Evolutionary conservation across 805 yeast genomes (phyloP), one percentile per base, ranked within the genome.

Genomic region (Yamadazyma kitorensis): DNA sequence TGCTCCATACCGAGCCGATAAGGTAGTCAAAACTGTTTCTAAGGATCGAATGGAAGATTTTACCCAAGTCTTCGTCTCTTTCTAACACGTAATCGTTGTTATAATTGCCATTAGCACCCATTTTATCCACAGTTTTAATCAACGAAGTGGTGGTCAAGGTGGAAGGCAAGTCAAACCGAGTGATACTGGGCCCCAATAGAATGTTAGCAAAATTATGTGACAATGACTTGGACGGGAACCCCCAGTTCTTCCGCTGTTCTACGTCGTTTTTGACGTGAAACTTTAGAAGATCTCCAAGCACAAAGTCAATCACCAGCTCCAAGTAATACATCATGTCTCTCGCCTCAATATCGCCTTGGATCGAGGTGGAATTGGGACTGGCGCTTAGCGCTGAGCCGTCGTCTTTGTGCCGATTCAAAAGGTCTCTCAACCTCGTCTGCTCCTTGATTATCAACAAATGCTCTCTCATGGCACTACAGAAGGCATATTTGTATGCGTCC

Each of bases 401-500:
- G n/a, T n/a, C n/a, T n/a, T n/a, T n/a, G n/a, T 49, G 50, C 19
- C n/a, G 15, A 14, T 15, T 22, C 15, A 35, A 29, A 11, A 20
- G 24, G n/a, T 28, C 27, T 17, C 24, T 23, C 15, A 28, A 27
- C 8, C 16, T 24, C 17, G 24, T 23, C 17, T 37, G 39, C 17
- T 34, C 37, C 25, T 43, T 51, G 23, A 53, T 39, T 7, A 40
- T 27, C n/a, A 28, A 36, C 28, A 59, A 33, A 22, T 55, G 57
- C 17, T 45, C 46, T 23, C 46, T 41, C 22, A 57, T 26, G 1
- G 59, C 63, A 33, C 52, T 33, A 17, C 49, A 47, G 30, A 54
- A 52, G 3, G 60, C 62, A 40, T 49, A 54, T 24, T 45, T 41
- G 9, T 41, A 44, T 6, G 51, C 51, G n/a, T 36, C 39, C 17